Base-by-base conservation (phyloP, 2,329 filamentous ascomycete species). In the Ustulina deusta region DNA sequence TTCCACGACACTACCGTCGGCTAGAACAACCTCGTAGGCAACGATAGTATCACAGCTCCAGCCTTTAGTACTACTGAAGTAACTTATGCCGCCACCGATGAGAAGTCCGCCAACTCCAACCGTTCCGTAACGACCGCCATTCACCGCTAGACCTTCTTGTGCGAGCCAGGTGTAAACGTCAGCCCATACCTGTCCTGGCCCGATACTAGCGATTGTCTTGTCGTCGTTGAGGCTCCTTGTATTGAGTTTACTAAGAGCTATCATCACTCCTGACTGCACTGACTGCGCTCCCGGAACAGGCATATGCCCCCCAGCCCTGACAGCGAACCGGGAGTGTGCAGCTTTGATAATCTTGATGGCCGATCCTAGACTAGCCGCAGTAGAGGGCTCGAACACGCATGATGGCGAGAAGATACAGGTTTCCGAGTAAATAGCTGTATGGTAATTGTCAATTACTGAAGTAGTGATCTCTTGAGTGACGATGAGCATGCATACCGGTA, bases 21-120 rank as follows among this genome's bases (percentile, higher is more conserved):
- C 79, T 1, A 84, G 78, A 1, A 86, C 82, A 29, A 85, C 78
- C 63, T 83, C 76, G 48, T 75, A 82, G 55, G 77, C 78, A 17
- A 74, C 68, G 13, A 83, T 74, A 25, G 75, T 79, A 65, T 83
- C 82, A 63, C 78, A 81, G 15, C 74, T 77, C 59, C 80, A 81
- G 2, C 84, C 84, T 46, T 64, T 52, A 1, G 44, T 55, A 29
- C 62, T 54, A 32, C 61, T 64, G 56, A 70, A 73, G 44, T 71
- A 73, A 17, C 65, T 55, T 48, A 72, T 72, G 5, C 76, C 76
- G 2, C 76, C 74, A 13, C 75, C 75, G 11, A 73, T 25, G 2
- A 74, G 60, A 10, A 75, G 65, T 15, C 75, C 76, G 3, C 70
- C 72, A 4, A 78, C 74, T 17, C 75, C 76, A 17, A 78, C 74